A percentile compares a stretch with the other conserved stretches of the same genome.
Conservation (phyloP, 495 filamentous ascomycete species). For the Penicillium roqueforti region DNA sequence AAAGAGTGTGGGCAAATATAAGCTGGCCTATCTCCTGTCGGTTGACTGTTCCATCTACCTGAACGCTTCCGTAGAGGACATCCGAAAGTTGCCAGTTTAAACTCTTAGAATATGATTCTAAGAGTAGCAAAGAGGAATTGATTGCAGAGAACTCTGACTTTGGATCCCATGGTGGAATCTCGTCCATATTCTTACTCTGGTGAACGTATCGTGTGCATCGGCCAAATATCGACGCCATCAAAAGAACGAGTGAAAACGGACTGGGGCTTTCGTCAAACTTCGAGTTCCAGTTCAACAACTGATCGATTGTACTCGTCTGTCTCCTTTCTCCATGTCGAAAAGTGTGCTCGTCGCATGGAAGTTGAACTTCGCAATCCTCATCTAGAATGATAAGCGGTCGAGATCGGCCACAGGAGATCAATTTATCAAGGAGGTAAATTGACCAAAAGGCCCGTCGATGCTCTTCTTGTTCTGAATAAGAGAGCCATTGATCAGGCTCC, state of each 20-base stretch:
- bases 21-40: slow-evolving; percentile 20
- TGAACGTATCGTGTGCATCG: slow-evolving; percentile 28
- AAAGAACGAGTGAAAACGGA: slow-evolving; percentile 23
- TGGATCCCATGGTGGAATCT: slow-evolving; percentile 32
- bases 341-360: slow-evolving; percentile 27
- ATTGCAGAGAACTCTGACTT: slow-evolving; percentile 27
- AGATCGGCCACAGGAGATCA: slow-evolving; percentile 28
- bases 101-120: slow-evolving; percentile 27
- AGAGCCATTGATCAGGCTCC: slow-evolving; percentile 19
- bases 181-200: slow-evolving; percentile 11
- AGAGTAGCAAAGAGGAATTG: slow-evolving; percentile 22
- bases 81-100: slow-evolving; percentile 8
- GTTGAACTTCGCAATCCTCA: slow-evolving; percentile 26
- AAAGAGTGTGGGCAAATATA: slow-evolving; percentile 28
- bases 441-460: slow-evolving; percentile 32
- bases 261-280: slow-evolving; percentile 17
- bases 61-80: slow-evolving; percentile 3
- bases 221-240: slow-evolving; percentile 28
- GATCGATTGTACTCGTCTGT: slow-evolving; percentile 22
- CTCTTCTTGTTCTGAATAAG: slow-evolving; percentile 29
- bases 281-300: slow-evolving; percentile 21
- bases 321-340: slow-evolving; percentile 20
- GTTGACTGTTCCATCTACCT: slow-evolving; percentile 6
- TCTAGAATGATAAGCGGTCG: slow-evolving; percentile 27
- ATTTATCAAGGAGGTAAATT: slow-evolving; percentile 27